These are phyloP conservation scores for Komagataella phaffii DNA, from an alignment of 805 yeast species.

Conservation along the genomic window DNA sequence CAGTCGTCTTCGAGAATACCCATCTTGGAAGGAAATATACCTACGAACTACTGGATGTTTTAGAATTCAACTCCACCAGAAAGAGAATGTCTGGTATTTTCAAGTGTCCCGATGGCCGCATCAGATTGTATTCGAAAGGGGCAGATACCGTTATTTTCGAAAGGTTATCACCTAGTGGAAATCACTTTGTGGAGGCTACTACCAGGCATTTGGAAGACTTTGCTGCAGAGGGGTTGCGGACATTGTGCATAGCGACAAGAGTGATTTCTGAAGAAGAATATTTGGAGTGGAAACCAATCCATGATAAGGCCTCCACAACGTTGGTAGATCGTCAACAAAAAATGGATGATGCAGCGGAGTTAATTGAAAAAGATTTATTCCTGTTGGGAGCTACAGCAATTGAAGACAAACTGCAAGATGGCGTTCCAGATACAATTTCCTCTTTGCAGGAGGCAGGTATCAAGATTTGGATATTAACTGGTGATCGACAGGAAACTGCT, in stretches of 20 bases:
- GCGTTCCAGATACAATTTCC: conserved; percentile 95
- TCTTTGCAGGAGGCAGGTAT: conserved; percentile 94
- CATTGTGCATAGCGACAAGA: conserved; percentile 83
- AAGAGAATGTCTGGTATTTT: conserved; percentile 95
- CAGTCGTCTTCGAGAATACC: conserved; percentile 49
- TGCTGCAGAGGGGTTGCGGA: conserved; percentile 92
- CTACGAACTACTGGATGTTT: conserved; percentile 75
- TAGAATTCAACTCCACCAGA: conserved; percentile 95
- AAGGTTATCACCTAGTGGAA: conserved; percentile 45
- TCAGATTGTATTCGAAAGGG: conserved; percentile 86
- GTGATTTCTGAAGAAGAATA: conserved; percentile 74
- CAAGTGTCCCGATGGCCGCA: conserved; percentile 87
- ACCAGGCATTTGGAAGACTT: conserved; percentile 85
- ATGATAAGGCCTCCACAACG: conserved; percentile 74
- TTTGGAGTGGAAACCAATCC: conserved; percentile 46
- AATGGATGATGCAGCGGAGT: conserved; percentile 80
- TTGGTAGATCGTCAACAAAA: conserved; percentile 60
- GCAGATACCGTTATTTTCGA: conserved; percentile 95
- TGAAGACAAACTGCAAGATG: conserved; percentile 95
- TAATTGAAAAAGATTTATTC: conserved; percentile 68
- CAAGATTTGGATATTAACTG: conserved; percentile 94
- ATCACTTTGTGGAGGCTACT: conserved; percentile 76
- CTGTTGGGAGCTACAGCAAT: conserved; percentile 95
- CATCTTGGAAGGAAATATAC: conserved; percentile 36
- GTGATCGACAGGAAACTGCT: conserved; percentile 98